Evolutionary conservation across 2,329 filamentous ascomycete species (phyloP), one percentile per base, ranked within the genome.

Genomic region (Calonectria honghensis): DNA sequence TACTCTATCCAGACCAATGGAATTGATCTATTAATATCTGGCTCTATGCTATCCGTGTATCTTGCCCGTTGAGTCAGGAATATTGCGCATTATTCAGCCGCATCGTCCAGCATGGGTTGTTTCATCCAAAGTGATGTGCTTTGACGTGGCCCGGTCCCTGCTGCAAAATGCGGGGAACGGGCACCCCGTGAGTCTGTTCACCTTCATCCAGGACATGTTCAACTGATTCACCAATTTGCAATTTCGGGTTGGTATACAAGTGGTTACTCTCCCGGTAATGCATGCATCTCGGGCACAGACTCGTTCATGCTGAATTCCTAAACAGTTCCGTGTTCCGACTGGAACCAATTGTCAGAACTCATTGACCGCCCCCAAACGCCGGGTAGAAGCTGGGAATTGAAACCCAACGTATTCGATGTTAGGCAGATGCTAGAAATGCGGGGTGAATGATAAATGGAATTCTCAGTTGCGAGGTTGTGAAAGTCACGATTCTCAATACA

Each of bases 151-250:
- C 31, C 29, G 52, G 31, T 11, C 52, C 31, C 29, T 20, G 52
- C 52, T 11, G 31, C 31, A 35, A n/a, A 57, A 57, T 57, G 29
- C 20, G 52, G 52, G 52, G 52, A 57, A 32, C 52, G 52, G 52
- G n/a, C 52, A 57, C 52, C 14, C 52, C 52, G 52, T 35, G 29
- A n/a, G 52, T 57, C 52, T 35, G 52, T 57, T 57, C 52, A 9
- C 52, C 52, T 48, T 48, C n/a, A 48, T 13, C 45, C 45, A 48
- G 20, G n/a, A 24, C 45, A 24, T 48, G 45, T 13, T 24, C 45
- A 48, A 48, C 45, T 48, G 45, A 11, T 24, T 48, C 45, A 48
- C 45, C 45, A 13, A 24, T 48, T 35, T 31, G 18, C 10, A 57
- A 57, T 57, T 32, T 57, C 52, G 29, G 52, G 9, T 18, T 18